Conservation (phyloP, 768 basidiomycete genomes). For the Agrocybe pediades region DNA sequence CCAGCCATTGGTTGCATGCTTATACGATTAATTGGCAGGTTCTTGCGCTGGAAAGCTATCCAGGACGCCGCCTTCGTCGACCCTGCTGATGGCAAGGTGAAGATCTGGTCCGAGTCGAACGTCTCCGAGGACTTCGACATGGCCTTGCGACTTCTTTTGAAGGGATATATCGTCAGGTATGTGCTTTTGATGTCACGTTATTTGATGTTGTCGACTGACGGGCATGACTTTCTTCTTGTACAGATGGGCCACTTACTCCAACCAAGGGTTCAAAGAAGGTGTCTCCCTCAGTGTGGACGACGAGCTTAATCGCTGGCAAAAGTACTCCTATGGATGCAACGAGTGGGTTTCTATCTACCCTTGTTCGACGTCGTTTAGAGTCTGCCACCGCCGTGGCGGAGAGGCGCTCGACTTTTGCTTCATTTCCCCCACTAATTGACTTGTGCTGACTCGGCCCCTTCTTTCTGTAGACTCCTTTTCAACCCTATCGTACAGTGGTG, state of each 20-base stretch:
- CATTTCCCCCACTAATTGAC: slow-evolving; percentile 12
- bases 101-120: slow-evolving; percentile 79
- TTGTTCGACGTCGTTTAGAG: background rate
- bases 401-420: too few species aligned
- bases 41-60: slow-evolving; percentile 82
- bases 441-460: slow-evolving; percentile 6
- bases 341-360: slow-evolving; percentile 45
- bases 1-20: background rate
- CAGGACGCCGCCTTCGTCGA: slow-evolving; percentile 83
- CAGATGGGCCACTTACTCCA: slow-evolving; percentile 82
- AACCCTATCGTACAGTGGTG: slow-evolving; percentile 81
- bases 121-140: slow-evolving; percentile 87
- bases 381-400: too few species aligned
- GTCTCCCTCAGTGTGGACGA: slow-evolving; percentile 88
- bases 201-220: background rate
- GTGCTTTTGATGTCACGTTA: slow-evolving; percentile 9
- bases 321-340: slow-evolving; percentile 66
- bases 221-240: slow-evolving; percentile 19
- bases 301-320: slow-evolving; percentile 91
- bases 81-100: slow-evolving; percentile 60
- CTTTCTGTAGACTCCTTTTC: slow-evolving; percentile 67
- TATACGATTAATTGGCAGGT: slow-evolving; percentile 30
- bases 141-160: slow-evolving; percentile 61
- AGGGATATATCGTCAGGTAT: slow-evolving; percentile 69
- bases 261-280: slow-evolving; percentile 89